Percentiles rank a stretch among this genome's conserved stretches.
Conservation (phyloP, 495 filamentous ascomycete genomes). For the Echria macrotheca region DNA sequence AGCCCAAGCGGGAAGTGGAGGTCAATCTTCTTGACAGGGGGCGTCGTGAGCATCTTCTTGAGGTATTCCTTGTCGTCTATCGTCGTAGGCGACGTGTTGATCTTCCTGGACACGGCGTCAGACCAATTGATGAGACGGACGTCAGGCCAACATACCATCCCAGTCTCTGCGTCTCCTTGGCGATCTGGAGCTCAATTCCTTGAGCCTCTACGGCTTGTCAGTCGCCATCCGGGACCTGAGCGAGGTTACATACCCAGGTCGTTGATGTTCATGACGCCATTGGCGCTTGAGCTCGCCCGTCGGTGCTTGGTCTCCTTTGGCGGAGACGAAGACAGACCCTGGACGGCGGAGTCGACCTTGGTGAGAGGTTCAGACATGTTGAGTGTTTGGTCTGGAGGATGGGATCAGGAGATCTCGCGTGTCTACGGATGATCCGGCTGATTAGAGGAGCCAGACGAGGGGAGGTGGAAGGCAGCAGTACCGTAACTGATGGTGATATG, state of each 20-base stretch:
- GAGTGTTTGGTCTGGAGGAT: constrained; percentile 18
- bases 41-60: constrained; percentile 70
- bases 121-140: neutral
- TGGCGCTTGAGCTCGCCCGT: constrained; percentile 58
- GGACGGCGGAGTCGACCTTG: constrained; percentile 84
- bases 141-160: constrained; percentile 64
- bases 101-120: constrained; percentile 55
- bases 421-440: too few relatives aligned
- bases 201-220: constrained; percentile 58
- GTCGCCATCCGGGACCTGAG: constrained; percentile 8
- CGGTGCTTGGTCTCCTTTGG: constrained; percentile 60
- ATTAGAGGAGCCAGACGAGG: neutral
- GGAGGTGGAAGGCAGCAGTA: constrained; percentile 1
- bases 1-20: constrained; percentile 82
- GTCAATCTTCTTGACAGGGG: constrained; percentile 89
- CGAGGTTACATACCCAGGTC: constrained; percentile 64
- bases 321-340: constrained; percentile 64
- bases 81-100: constrained; percentile 73
- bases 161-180: constrained; percentile 81
- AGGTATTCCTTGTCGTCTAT: constrained; percentile 76
- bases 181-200: constrained; percentile 67
- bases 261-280: constrained; percentile 73
- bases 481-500: neutral
- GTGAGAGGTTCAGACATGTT: constrained; percentile 66
- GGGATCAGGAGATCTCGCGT: constrained; percentile 10